Percentiles rank a stretch among this genome's conserved stretches.
These are phyloP conservation scores for Chlorella sp. DNA, from an alignment of 139 green algal species.

Conservation along the genomic window DNA sequence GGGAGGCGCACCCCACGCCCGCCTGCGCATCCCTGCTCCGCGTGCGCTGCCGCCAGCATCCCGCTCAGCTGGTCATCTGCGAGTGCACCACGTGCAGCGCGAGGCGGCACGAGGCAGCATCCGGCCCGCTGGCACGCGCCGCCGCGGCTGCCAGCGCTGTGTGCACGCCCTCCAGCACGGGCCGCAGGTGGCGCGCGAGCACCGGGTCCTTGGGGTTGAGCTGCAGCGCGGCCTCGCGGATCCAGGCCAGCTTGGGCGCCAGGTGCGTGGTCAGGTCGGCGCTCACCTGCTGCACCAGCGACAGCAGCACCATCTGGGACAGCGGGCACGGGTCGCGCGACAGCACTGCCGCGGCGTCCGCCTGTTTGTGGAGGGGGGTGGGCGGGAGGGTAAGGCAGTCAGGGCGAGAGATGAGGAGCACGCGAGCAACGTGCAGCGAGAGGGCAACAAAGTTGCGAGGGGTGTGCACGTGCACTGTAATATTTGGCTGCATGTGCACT, in stretches of 20 bases:
- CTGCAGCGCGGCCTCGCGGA: slow-evolving; percentile 62
- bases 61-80: slow-evolving; percentile 43
- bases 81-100: slow-evolving; percentile 66
- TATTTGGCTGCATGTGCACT: no score
- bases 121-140: not conserved
- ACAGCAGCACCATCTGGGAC: slow-evolving; percentile 77
- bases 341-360: slow-evolving; percentile 37
- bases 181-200: slow-evolving; percentile 66
- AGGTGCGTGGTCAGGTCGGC: slow-evolving; percentile 54
- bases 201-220: slow-evolving; percentile 68
- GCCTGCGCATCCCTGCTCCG: no score
- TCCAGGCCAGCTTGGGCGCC: slow-evolving; percentile 75
- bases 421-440: no score
- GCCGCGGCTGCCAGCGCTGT: slow-evolving; percentile 38
- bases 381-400: not conserved
- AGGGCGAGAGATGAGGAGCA: no score
- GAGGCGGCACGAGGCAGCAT: slow-evolving; percentile 46
- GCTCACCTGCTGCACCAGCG: slow-evolving; percentile 81
- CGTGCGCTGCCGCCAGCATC: not conserved
- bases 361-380: not conserved
- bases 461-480: no score
- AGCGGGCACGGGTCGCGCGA: slow-evolving; percentile 49
- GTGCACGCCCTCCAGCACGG: slow-evolving; percentile 56
- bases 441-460: no score
- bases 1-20: no score